Base-by-base conservation (phyloP, 2,329 filamentous ascomycete genomes). In the Capronia epimyces region DNA sequence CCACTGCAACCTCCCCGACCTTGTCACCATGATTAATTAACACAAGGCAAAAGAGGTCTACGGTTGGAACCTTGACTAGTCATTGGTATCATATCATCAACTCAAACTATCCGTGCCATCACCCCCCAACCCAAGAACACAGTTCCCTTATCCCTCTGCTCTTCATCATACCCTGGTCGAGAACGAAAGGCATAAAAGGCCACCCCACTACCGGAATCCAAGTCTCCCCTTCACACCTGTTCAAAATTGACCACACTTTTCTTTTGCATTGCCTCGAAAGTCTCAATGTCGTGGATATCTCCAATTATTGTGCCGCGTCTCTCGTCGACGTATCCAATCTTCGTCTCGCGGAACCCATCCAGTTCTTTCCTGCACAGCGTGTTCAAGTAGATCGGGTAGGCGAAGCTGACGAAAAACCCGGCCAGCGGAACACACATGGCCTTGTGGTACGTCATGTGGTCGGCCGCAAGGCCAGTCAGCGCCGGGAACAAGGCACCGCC, bases 401-500 rank as follows among this genome's bases (percentile, higher is more conserved):
- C 63, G 37, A 66, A 67, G 18, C 62, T 61, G 44, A 67, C 57
- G 34, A 65, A 62, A 58, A 67, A 67, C 2, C 63, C 66, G 6
- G 39, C 52, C 42, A 67, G 53, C 1, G 66, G 64, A 2, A 68
- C 65, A 31, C 51, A 57, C 65, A 68, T 68, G 13, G 63, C 54
- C 44, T 60, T 58, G 52, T 63, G 62, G 50, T 63, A 63, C 22
- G 31, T 40, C 45, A 57, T 47, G 20, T 58, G 36, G 53, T 63
- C 60, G 34, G 60, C 60, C 3, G 56, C 55, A 15, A 62, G 53
- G 32, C 60, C 60, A 2, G 60, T 62, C 8, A 90, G 72, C 0
- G 87, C 83, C 1, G 87, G 87, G 6, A 90, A 84, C 25, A 80
- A 77, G 2, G 87, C 86, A 50, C 87, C 87, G 32, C 60, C 60